Conservation (phyloP, 306 rosid species). For the Lathyrus sativus region DNA sequence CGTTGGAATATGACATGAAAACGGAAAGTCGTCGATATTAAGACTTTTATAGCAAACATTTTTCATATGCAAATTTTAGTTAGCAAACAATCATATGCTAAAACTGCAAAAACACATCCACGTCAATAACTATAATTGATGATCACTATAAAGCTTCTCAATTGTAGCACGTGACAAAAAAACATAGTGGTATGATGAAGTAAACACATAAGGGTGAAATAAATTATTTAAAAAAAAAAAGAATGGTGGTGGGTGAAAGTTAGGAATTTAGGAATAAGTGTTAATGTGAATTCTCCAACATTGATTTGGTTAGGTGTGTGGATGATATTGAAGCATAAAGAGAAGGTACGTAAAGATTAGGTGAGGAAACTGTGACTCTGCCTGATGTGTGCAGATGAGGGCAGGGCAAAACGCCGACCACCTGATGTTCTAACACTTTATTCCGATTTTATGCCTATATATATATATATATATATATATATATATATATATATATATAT, state of each 20-base stretch:
- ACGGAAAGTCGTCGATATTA: background rate
- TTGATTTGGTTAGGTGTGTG: constrained; percentile 25
- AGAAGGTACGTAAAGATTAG: constrained; percentile 28
- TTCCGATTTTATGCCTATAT: constrained; percentile 32
- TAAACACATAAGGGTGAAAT: background rate
- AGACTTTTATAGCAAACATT: background rate
- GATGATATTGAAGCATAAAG: constrained; percentile 23
- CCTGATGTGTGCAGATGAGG: background rate
- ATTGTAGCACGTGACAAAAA: background rate
- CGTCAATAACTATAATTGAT: background rate
- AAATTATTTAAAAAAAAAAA: background rate
- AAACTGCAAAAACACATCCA: background rate
- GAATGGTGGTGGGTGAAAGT: constrained; percentile 14
- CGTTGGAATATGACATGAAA: constrained; percentile 12
- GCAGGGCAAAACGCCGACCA: constrained; percentile 38
- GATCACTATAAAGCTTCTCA: background rate
- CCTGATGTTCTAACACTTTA: constrained; percentile 40
- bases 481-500: too few species aligned
- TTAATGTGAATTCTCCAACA: constrained; percentile 6
- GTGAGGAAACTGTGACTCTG: constrained; percentile 24
- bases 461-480: too few species aligned
- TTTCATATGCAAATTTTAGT: background rate
- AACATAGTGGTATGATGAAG: too few species aligned
- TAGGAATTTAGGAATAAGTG: background rate
- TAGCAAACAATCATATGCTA: background rate